A percentile compares a stretch with the other conserved stretches of the same genome.
phyloP scores from a whole-genome alignment of 768 basidiomycete species.

The Aureoboletus auriporus region DNA sequence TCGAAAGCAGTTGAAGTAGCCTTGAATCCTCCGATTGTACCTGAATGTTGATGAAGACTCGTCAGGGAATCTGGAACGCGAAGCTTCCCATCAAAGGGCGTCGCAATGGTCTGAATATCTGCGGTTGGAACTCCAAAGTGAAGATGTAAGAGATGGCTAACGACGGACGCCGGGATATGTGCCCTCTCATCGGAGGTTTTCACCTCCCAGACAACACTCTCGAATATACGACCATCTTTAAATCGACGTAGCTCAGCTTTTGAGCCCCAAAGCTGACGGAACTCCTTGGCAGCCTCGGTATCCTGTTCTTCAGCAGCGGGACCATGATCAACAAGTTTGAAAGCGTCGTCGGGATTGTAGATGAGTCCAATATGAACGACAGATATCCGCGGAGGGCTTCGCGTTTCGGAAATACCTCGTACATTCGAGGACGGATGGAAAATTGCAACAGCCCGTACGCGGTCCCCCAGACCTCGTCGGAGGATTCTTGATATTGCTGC shows the following conservation, averaged over 20 bases:
- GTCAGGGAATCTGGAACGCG: slow-evolving; percentile 55
- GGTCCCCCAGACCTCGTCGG: slow-evolving; percentile 67
- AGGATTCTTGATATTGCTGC: slow-evolving; percentile 47
- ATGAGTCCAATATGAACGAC: slow-evolving; percentile 70
- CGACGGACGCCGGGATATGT: slow-evolving; percentile 71
- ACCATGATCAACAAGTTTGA: slow-evolving; percentile 89
- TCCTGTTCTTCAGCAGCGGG: slow-evolving; percentile 68
- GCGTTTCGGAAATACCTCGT: slow-evolving; percentile 50
- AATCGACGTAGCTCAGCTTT: slow-evolving; percentile 92
- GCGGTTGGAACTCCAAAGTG: slow-evolving; percentile 67
- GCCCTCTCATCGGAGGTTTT: slow-evolving; percentile 74
- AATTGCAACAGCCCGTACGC: slow-evolving; percentile 61
- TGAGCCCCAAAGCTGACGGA: slow-evolving; percentile 86
- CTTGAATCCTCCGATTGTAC: slow-evolving; percentile 57
- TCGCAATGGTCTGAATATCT: slow-evolving; percentile 57
- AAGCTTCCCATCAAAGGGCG: slow-evolving; percentile 53
- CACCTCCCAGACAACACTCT: slow-evolving; percentile 97
- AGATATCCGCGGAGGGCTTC: slow-evolving; percentile 46
- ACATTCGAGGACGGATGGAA: slow-evolving; percentile 47
- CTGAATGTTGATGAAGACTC: slow-evolving; percentile 30
- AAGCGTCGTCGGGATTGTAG: slow-evolving; percentile 67
- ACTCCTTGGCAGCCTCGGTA: slow-evolving; percentile 47
- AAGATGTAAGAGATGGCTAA: slow-evolving; percentile 64
- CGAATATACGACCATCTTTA: slow-evolving; percentile 89
- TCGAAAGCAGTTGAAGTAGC: slow-evolving; percentile 79